phyloP scores from a whole-genome alignment of 2,329 filamentous ascomycete genomes.

The Botrytis fragariae region DNA sequence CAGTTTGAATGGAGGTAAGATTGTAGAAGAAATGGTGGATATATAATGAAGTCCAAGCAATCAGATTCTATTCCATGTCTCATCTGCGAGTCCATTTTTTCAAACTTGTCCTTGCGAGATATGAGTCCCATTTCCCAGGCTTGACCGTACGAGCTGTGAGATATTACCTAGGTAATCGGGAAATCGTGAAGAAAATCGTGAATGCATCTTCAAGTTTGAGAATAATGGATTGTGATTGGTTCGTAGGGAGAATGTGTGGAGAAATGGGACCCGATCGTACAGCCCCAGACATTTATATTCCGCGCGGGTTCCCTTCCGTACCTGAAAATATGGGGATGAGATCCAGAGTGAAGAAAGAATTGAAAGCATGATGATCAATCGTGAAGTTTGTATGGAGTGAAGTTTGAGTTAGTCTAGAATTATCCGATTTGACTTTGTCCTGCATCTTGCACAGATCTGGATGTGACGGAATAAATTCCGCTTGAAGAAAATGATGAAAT shows the following conservation, averaged over 20 bases:
- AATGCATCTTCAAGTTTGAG: neutral
- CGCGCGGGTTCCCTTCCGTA: constrained; percentile 17
- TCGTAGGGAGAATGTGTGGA: neutral
- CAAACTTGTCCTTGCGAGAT: neutral
- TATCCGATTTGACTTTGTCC: neutral
- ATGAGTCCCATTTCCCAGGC: neutral
- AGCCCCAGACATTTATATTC: neutral
- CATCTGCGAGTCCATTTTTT: neutral
- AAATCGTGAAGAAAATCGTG: neutral
- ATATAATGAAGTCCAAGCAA: neutral
- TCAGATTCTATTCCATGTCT: neutral
- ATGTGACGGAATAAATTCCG: neutral
- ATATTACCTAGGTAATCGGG: neutral
- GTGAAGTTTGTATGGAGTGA: neutral
- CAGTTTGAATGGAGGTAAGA: neutral
- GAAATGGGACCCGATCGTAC: neutral
- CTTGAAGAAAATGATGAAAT: neutral
- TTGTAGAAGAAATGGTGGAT: neutral
- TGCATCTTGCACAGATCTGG: neutral
- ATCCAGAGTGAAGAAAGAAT: neutral
- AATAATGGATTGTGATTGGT: neutral
- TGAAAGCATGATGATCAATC: neutral
- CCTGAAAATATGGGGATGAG: neutral
- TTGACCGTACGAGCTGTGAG: neutral
- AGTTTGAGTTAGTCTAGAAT: neutral